Base-by-base conservation (phyloP, 169 alveolate genomes). In the Cryptosporidium tyzzeri region DNA sequence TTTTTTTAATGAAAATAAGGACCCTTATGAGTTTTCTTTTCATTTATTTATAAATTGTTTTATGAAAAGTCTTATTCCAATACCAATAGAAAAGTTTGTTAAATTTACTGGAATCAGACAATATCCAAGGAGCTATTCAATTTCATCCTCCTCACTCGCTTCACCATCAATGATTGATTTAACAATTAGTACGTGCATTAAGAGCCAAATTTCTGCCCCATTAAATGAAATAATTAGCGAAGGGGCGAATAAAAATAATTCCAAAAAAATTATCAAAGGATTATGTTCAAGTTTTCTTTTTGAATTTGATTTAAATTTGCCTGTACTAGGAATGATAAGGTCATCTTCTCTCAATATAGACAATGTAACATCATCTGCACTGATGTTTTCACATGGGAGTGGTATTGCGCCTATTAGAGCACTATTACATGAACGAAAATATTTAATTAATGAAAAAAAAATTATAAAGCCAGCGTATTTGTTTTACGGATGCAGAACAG, bases 331-430 rank as follows among this genome's bases (percentile, higher is more conserved):
- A 26, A 10, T 23, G 39, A 80, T 80, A 31, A 80, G 80, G 26
- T 10, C 65, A 23, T 45, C 89, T 12, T 61, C 62, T 16, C 48
- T 80, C 7, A 53, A 80, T 1, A 45, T 80, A 0, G 59, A 44
- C 7, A 62, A 44, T 7, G 1, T 62, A 5, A 41, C 59, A 6
- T 26, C 45, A 12, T 62, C 89, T 8, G 23, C 44, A 55, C 41
- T 80, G 0, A 1, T 80, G 59, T 62, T 80, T 44, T 62, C 89
- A 41, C 89, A 80, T 62, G 89, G 89, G 1, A 80, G 80, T 44
- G 89, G 89, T 39, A 62, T 80, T 61, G 73, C 89, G 5, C 89
- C 89, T 12, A 62, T 80, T 3, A n/a, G 89, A 29, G 89, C 89
- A 44, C 29, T 80, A 45, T 21, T 80, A 14, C 55, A 80, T 61